These are phyloP conservation scores for Leccinum pseudoinsigne DNA, from an alignment of 1,284 basidiomycete genomes.

Conservation along the genomic window DNA sequence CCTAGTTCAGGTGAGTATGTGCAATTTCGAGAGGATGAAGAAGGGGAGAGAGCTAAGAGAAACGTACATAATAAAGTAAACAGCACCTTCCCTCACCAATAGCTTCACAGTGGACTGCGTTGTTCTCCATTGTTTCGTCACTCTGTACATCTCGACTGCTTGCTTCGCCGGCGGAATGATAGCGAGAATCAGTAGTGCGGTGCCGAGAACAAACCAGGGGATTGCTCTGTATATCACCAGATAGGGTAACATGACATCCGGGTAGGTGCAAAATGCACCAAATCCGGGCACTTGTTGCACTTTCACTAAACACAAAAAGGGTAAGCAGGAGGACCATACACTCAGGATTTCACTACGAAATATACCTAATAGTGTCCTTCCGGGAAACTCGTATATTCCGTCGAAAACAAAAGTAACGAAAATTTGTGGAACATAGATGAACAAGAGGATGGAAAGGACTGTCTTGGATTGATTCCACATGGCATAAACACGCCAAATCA, in stretches of 20 bases:
- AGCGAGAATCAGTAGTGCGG: constrained; percentile 12
- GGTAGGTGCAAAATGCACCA: constrained; percentile 5
- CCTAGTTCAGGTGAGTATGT: neutral
- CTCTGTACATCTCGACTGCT: constrained; percentile 9
- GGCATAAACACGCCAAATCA: constrained; percentile 18
- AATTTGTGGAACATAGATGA: constrained; percentile 1
- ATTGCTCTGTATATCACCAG: constrained; percentile 10
- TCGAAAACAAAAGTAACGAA: constrained; percentile 9
- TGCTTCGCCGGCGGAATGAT: constrained; percentile 5
- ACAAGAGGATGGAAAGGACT: constrained; percentile 9
- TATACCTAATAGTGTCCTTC: constrained; percentile 7
- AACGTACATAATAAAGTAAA: constrained; percentile 22
- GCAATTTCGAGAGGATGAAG: neutral
- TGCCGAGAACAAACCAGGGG: constrained; percentile 10
- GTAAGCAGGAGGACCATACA: neutral
- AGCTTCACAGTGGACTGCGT: constrained; percentile 10
- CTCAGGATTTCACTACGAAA: neutral
- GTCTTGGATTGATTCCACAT: constrained; percentile 12
- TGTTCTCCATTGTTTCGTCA: constrained; percentile 14
- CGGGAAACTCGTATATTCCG: constrained; percentile 7
- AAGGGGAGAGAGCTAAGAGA: neutral
- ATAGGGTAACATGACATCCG: neutral
- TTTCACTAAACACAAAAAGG: constrained; percentile 1
- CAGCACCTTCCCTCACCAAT: constrained; percentile 15
- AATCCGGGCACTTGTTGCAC: neutral